These are phyloP conservation scores for Hyaloscypha hepaticicola DNA, from an alignment of 495 filamentous ascomycete genomes.

Conservation along the genomic window DNA sequence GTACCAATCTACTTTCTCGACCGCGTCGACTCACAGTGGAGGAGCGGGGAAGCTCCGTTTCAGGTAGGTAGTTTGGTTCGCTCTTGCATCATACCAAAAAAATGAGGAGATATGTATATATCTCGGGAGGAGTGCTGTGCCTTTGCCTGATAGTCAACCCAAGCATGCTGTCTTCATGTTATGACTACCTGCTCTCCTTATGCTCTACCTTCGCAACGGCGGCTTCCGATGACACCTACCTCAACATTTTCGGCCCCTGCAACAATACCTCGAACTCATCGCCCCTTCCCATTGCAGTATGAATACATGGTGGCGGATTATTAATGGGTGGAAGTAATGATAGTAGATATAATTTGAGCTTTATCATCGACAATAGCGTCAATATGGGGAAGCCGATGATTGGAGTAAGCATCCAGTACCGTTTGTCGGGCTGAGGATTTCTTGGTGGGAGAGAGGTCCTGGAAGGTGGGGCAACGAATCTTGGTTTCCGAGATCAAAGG, in stretches of 20 bases:
- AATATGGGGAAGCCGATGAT: conserved; percentile 58
- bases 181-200: not conserved
- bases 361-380: conserved; percentile 52
- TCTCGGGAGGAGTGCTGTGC: not conserved
- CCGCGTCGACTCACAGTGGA: not conserved
- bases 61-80: not conserved
- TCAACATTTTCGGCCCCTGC: conserved; percentile 62
- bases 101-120: conserved; percentile 1
- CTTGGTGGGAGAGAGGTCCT: conserved; percentile 41
- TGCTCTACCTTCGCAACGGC: not conserved
- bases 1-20: not conserved
- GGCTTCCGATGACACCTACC: conserved; percentile 29
- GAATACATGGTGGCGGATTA: conserved; percentile 69
- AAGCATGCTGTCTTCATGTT: conserved; percentile 5
- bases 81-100: not conserved
- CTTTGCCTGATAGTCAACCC: not conserved
- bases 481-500: conserved; percentile 58
- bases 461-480: conserved; percentile 50
- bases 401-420: conserved; percentile 60
- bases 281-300: conserved; percentile 60
- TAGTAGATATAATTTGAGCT: conserved; percentile 42
- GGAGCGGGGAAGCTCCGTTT: not conserved
- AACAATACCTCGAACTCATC: conserved; percentile 36
- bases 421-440: conserved; percentile 56
- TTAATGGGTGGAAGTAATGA: conserved; percentile 55